Base-by-base conservation (phyloP, 148 eudicot species). In the Polygonum aviculare region DNA sequence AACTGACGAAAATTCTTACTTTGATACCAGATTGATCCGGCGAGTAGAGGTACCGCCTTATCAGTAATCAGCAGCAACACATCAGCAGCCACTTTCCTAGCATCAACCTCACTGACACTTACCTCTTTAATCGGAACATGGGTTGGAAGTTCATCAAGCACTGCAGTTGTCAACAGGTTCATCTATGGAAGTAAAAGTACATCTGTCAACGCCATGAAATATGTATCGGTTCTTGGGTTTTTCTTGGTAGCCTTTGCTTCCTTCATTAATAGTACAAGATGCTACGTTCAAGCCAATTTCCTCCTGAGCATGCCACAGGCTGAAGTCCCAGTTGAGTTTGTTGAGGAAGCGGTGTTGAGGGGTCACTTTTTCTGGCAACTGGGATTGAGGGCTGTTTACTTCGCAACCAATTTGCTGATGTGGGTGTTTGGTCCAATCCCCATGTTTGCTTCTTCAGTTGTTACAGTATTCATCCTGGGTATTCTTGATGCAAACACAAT, bases 61-160 rank as follows among this genome's bases (percentile, higher is more conserved):
- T 14, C 85, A 6, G 91, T 90, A 8, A 84, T 91, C 9, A 59
- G 76, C 69, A 76, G 67, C 84, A 85, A 84, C 77, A 74, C 85
- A 79, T 55, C 85, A 11, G 90, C 89, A 59, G 82, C 93, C 44
- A 83, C 84, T 10, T 84, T 69, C 78, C 72, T 93, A 75, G 78
- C 92, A 38, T 85, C 96, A 7, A 77, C 79, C 62, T 83, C 87
- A 8, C 82, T 93, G 5, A 85, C 83, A 8, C 81, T 93, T 2
- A 82, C 88, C 75, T 86, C 98, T 22, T 71, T 93, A 10, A 89
- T 91, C 2, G 98, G 92, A 31, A 84, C 96, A 35, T 89, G 90
- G 90, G 57, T 91, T 2, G 92, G 88, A 65, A 84, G 73, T 79
- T 45, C 84, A 14, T 69, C 86, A 8, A 84, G 60, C 74, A 59